Conservation (phyloP, 176 grass and related monocot genomes). For the Thinopyrum elongatum region DNA sequence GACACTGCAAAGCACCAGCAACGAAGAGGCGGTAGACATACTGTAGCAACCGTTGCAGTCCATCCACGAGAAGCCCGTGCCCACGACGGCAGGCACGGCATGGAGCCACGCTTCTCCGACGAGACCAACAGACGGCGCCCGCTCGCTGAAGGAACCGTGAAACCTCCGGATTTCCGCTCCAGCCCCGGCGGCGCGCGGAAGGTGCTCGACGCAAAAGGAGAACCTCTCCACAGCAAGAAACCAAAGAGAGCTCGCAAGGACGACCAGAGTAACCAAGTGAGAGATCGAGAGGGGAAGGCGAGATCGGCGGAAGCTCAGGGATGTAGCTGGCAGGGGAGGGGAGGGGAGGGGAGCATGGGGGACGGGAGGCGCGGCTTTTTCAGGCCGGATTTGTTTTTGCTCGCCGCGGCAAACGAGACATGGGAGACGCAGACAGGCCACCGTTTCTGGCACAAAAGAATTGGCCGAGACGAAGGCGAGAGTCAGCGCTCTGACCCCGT, state of each 20-base stretch:
- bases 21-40: not conserved
- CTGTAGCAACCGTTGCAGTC: constrained; percentile 40
- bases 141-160: not conserved
- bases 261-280: not conserved
- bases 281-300: not conserved
- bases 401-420: constrained; percentile 23
- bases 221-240: not conserved
- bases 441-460: not conserved
- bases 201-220: constrained; percentile 31
- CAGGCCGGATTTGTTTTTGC: not conserved
- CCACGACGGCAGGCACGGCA: constrained; percentile 3
- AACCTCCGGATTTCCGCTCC: not conserved
- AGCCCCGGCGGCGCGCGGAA: not conserved
- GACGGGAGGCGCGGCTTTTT: not conserved
- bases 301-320: constrained; percentile 14
- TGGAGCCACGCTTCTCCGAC: not conserved
- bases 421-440: not conserved
- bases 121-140: not conserved
- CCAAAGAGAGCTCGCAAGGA: not conserved
- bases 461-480: not conserved
- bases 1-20: not conserved
- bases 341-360: not conserved
- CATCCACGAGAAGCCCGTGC: constrained; percentile 19
- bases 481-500: constrained; percentile 44
- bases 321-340: not conserved